A percentile compares a stretch with the other conserved stretches of the same genome.
These are phyloP conservation scores for Polymyxa betae DNA, from an alignment of 208 protist species.

Conservation along the genomic window DNA sequence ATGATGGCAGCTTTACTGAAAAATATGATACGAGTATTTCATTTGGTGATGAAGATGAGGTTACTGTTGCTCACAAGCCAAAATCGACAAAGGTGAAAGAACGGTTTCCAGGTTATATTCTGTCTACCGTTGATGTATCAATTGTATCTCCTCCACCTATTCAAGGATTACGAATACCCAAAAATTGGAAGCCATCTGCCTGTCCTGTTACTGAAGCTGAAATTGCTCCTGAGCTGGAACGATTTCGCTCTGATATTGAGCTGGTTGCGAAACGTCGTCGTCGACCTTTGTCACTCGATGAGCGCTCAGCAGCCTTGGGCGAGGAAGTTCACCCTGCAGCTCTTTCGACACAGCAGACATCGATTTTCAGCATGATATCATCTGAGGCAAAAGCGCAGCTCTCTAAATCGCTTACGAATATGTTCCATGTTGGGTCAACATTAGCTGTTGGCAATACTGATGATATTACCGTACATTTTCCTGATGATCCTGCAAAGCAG, in stretches of 20 bases:
- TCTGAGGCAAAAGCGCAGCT: background rate
- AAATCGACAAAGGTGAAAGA: background rate
- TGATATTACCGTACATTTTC: background rate
- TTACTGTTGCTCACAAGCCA: too few relatives aligned
- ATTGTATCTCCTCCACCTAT: background rate
- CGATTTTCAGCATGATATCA: constrained; percentile 25
- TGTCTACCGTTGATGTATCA: background rate
- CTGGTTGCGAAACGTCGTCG: background rate
- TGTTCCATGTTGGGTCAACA: constrained; percentile 34
- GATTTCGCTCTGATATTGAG: background rate
- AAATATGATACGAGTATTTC: background rate
- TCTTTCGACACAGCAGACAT: background rate
- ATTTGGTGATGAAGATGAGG: background rate
- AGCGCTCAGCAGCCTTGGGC: background rate
- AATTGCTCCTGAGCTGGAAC: background rate
- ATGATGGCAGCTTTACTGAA: background rate
- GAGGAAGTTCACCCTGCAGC: background rate
- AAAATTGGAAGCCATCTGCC: background rate
- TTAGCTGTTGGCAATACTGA: background rate
- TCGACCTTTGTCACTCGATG: background rate
- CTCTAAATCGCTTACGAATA: background rate
- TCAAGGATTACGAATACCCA: background rate
- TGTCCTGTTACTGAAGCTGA: background rate
- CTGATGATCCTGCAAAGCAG: constrained; percentile 38
- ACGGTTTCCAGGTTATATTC: background rate